phyloP scores from a whole-genome alignment of 1,284 basidiomycete species.

The Ceratobasidium sp. region DNA sequence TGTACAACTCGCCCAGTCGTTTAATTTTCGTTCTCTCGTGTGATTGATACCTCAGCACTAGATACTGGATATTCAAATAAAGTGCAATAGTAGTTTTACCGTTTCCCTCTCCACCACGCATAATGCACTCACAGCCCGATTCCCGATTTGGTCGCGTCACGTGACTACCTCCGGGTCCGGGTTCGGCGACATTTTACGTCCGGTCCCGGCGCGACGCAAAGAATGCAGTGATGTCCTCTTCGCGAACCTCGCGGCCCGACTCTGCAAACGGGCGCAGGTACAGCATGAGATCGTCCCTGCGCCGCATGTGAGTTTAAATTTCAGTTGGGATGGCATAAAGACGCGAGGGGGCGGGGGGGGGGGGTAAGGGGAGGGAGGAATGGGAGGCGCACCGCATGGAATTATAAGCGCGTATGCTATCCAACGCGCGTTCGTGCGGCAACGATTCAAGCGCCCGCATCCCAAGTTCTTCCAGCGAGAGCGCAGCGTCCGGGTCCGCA shows the following conservation, averaged over 20 bases:
- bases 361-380: conserved; percentile 14
- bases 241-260: conserved; percentile 74
- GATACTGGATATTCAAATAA: conserved; percentile 9
- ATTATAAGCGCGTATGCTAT: conserved; percentile 81
- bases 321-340: neutral
- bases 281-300: conserved; percentile 70
- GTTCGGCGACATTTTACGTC: neutral
- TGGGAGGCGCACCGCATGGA: conserved; percentile 65
- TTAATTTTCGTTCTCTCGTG: conserved; percentile 6
- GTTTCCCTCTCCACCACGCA: neutral
- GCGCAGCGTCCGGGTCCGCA: conserved; percentile 79
- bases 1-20: neutral
- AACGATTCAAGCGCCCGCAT: conserved; percentile 72
- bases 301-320: neutral
- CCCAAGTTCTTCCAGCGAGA: conserved; percentile 76
- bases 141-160: neutral
- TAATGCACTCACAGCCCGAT: neutral
- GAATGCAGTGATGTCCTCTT: conserved; percentile 71
- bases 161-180: neutral
- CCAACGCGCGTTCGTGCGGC: conserved; percentile 75
- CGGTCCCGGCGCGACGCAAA: conserved; percentile 57
- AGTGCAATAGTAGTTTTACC: conserved; percentile 4
- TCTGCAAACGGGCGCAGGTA: conserved; percentile 79
- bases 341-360: conserved; percentile 31
- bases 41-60: conserved; percentile 16